phyloP scores from a whole-genome alignment of 129 eudicot species.

The Daucus carota region DH1_v3.0 NC_030387.2:24668501-24669000 shows the following conservation, averaged over 20 bases:
- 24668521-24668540: too few relatives aligned
- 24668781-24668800: background rate
- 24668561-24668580: constrained; percentile 66
- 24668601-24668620: constrained; percentile 83
- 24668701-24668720: background rate
- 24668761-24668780: too few relatives aligned
- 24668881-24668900: background rate
- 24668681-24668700: constrained; percentile 1
- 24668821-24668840: background rate
- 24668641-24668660: constrained; percentile 3
- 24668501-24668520: background rate
- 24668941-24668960: background rate
- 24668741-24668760: background rate
- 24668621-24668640: constrained; percentile 88
- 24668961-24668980: background rate
- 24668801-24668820: background rate
- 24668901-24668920: background rate
- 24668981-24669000: background rate
- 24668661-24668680: background rate
- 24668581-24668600: constrained; percentile 62
- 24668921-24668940: background rate
- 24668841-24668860: background rate
- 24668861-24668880: background rate
- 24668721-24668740: background rate
- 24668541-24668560: constrained; percentile 67